Evolutionary conservation across 1,284 basidiomycete species (phyloP), one percentile per base, ranked within the genome.

Genomic region (Hymenochaete sp.): DNA sequence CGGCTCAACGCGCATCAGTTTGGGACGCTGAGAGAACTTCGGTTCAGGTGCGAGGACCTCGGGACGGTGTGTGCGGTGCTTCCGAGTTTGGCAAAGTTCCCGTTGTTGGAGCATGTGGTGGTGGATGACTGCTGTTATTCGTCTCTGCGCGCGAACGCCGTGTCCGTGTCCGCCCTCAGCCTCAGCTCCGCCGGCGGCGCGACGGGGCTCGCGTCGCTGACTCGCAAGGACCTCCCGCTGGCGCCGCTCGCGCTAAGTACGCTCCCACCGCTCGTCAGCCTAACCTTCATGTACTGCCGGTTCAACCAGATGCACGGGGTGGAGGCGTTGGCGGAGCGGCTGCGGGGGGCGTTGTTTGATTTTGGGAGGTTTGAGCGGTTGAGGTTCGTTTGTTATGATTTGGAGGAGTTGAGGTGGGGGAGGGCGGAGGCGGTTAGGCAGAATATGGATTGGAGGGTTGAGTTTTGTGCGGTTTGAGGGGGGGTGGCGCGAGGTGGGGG

Each of bases 51-150:
- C 27, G 44, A 45, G 28, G 44, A 45, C 26, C 16, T 45, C 21
- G 24, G 18, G 14, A 45, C 25, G n/a, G 44, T 37, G 8, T 21
- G 38, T n/a, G 19, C 9, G 13, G 36, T 29, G 5, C 16, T 45
- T 6, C 44, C 36, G 10, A 29, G 36, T 27, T 28, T 45, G 2
- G 35, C 35, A 3, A 45, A 45, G 37, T 45, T 45, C 25, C 44
- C 44, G 18, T 29, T 31, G 13, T 37, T 45, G 4, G 27, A 29
- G 16, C 36, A 45, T 11, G 36, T 45, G 14, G 26, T 28, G 16
- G 36, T 45, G 19, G 44, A 45, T 11, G 44, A 45, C 36, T 45
- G 44, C 18, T 45, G 44, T 21, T 45, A 45, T 24, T 45, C 44
- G 16, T 45, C 44, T 10, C 39, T 31, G 27, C 38, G 39, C 27